These are phyloP conservation scores for Gloeopeniophorella convolvens DNA, from an alignment of 768 basidiomycete species.

Conservation along the genomic window DNA sequence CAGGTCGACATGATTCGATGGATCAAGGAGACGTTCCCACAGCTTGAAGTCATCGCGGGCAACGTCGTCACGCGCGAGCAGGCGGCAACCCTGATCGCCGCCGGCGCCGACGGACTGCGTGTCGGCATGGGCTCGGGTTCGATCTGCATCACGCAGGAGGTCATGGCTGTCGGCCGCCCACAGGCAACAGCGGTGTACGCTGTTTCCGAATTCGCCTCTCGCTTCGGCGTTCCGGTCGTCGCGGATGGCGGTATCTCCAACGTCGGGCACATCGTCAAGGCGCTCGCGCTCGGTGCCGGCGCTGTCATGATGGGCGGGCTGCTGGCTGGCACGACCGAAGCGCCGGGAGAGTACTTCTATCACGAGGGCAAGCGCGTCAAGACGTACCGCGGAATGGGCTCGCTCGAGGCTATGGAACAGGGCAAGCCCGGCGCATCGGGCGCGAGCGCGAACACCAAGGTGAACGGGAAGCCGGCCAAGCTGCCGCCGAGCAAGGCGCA, in stretches of 20 bases:
- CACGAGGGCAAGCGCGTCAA: conserved; percentile 99
- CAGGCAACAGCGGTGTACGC: conserved; percentile 98
- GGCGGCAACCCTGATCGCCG: conserved; percentile 87
- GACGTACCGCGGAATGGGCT: conserved; percentile 96
- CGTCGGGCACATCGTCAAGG: conserved; percentile 97
- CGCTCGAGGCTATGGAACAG: conserved; percentile 80
- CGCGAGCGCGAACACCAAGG: conserved; percentile 26
- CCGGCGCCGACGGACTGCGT: conserved; percentile 92
- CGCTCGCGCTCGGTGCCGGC: conserved; percentile 85
- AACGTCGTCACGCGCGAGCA: conserved; percentile 99
- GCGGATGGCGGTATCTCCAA: conserved; percentile 96
- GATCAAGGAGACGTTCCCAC: conserved; percentile 83
- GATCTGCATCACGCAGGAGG: conserved; percentile 99
- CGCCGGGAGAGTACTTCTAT: conserved; percentile 98
- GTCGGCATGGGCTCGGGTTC: conserved; percentile 98
- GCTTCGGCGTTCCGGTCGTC: conserved; percentile 94
- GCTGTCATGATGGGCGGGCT: conserved; percentile 99
- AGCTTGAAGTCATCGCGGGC: conserved; percentile 90
- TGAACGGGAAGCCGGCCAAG: conserved; percentile 29
- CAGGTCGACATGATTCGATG: conserved; percentile 93
- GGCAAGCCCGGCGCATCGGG: conserved; percentile 38
- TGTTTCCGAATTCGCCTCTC: conserved; percentile 86
- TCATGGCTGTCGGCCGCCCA: conserved; percentile 97
- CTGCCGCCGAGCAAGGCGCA: conserved; percentile 34
- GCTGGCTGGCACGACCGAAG: conserved; percentile 93